Percentiles rank a stretch among this genome's conserved stretches.
Evolutionary conservation across 352 stramenopile genomes (phyloP).

Genomic region (Globisporangium paddicum): DNA sequence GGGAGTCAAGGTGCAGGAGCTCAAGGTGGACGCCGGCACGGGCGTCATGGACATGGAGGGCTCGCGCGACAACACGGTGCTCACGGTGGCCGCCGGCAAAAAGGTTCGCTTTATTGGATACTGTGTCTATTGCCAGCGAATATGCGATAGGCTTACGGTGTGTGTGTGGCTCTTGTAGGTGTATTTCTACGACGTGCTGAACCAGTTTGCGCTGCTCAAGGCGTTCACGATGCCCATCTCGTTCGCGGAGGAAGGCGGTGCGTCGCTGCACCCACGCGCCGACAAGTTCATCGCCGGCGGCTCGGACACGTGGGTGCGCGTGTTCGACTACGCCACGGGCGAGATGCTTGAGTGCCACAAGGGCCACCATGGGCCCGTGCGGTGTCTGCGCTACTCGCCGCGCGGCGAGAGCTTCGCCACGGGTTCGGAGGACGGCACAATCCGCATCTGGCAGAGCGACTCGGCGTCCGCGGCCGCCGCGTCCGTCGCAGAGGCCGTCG

Average conservation of each 20-base stretch:
- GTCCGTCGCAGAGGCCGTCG: slow-evolving; percentile 44
- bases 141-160: background rate
- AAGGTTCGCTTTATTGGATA: slow-evolving; percentile 28
- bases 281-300: slow-evolving; percentile 89
- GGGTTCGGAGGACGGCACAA: slow-evolving; percentile 97
- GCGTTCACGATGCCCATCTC: slow-evolving; percentile 81
- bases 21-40: slow-evolving; percentile 59
- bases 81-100: slow-evolving; percentile 92
- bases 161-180: slow-evolving; percentile 45
- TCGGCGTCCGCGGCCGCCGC: slow-evolving; percentile 55
- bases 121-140: background rate
- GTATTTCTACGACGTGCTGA: slow-evolving; percentile 89
- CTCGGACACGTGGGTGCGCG: slow-evolving; percentile 96
- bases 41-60: slow-evolving; percentile 86
- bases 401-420: slow-evolving; percentile 93
- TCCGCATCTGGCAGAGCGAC: slow-evolving; percentile 94
- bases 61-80: slow-evolving; percentile 48
- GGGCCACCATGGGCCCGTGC: slow-evolving; percentile 96
- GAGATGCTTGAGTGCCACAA: slow-evolving; percentile 95
- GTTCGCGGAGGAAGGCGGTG: slow-evolving; percentile 91
- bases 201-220: slow-evolving; percentile 60
- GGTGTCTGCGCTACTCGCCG: slow-evolving; percentile 95
- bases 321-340: slow-evolving; percentile 93
- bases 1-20: slow-evolving; percentile 33
- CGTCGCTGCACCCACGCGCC: slow-evolving; percentile 81